Conservation (phyloP, 768 basidiomycete species). For the Cystobasidium onofrii region DNA sequence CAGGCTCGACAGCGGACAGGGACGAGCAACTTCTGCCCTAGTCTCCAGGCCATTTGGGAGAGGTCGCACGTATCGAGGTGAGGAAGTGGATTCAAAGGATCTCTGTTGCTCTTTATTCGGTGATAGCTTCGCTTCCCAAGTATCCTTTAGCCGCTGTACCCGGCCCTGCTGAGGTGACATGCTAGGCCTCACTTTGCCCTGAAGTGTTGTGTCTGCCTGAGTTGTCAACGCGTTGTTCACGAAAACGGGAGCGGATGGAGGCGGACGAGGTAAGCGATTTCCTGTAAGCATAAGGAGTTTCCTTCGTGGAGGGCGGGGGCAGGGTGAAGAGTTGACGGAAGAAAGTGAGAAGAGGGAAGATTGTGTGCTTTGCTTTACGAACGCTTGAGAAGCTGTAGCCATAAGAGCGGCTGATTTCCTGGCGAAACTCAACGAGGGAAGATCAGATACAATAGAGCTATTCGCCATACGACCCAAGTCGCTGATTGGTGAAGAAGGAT, state of each 20-base stretch:
- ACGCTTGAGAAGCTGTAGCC: background rate
- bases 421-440: background rate
- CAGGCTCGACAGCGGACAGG: constrained; percentile 1
- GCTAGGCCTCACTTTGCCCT: background rate
- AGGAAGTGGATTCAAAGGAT: constrained; percentile 3
- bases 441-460: background rate
- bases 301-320: constrained; percentile 29
- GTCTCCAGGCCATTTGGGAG: background rate
- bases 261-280: constrained; percentile 8
- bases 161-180: constrained; percentile 15
- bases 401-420: background rate
- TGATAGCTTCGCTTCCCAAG: constrained; percentile 26
- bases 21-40: constrained; percentile 8
- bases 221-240: background rate
- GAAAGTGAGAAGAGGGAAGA: constrained; percentile 23
- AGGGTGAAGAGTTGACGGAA: constrained; percentile 21
- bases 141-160: constrained; percentile 16
- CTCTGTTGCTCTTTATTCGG: constrained; percentile 8
- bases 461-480: background rate
- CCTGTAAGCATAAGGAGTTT: constrained; percentile 31
- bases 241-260: background rate
- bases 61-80: constrained; percentile 25
- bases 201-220: background rate
- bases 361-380: constrained; percentile 27
- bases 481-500: constrained; percentile 1